Conservation (phyloP, 2,329 filamentous ascomycete species). For the Atkinsonella hypoxylon region DNA sequence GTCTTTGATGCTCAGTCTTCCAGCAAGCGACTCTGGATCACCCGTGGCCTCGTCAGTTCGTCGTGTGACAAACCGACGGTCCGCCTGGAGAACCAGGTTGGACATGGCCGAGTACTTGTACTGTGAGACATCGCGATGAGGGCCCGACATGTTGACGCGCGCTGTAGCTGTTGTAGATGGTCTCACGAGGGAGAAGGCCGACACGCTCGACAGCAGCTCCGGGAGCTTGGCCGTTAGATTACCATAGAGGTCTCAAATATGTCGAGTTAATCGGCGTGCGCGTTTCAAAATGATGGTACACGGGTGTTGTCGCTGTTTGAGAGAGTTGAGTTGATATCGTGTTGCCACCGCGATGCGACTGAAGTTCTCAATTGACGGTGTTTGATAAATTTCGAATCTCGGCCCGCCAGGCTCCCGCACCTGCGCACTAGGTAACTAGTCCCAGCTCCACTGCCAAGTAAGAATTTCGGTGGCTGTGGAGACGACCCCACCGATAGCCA, state of each 20-base stretch:
- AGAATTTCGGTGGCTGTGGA: background rate
- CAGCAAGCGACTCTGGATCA: slow-evolving; percentile 93
- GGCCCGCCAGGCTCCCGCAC: slow-evolving; percentile 11
- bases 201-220: slow-evolving; percentile 26
- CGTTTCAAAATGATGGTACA: slow-evolving; percentile 8
- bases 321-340: slow-evolving; percentile 13
- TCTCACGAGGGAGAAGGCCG: slow-evolving; percentile 19
- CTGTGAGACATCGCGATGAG: slow-evolving; percentile 76
- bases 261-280: slow-evolving; percentile 6
- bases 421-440: background rate
- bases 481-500: background rate
- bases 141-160: slow-evolving; percentile 54
- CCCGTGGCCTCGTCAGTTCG: slow-evolving; percentile 91
- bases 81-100: slow-evolving; percentile 99
- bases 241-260: slow-evolving; percentile 21
- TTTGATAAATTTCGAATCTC: slow-evolving; percentile 24
- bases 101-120: slow-evolving; percentile 99
- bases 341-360: slow-evolving; percentile 2
- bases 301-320: slow-evolving; percentile 12
- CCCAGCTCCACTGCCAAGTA: slow-evolving; percentile 1
- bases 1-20: slow-evolving; percentile 82
- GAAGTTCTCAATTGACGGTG: background rate
- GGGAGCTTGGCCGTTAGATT: slow-evolving; percentile 20
- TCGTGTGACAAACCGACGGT: slow-evolving; percentile 87
- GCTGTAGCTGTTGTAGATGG: slow-evolving; percentile 13